phyloP scores from a whole-genome alignment of 805 yeast genomes.

The Metschnikowia reukaufii region DNA sequence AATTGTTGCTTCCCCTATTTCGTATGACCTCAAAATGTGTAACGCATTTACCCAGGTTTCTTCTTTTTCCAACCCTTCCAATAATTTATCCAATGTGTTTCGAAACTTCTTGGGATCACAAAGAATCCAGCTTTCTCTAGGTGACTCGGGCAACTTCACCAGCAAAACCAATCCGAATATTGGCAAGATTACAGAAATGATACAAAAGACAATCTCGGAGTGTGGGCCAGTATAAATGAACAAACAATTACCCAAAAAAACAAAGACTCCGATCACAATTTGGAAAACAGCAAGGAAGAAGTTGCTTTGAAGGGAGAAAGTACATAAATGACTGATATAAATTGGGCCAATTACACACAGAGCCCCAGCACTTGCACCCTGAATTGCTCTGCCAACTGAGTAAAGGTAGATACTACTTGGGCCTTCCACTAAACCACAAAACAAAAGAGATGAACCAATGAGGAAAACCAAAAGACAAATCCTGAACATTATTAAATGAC shows the following conservation, averaged over 20 bases:
- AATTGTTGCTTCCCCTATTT: background rate
- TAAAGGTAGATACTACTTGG: slow-evolving; percentile 5
- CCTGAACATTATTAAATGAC: slow-evolving; percentile 9
- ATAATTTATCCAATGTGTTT: background rate
- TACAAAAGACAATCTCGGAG: slow-evolving; percentile 7
- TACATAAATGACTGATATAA: slow-evolving; percentile 12
- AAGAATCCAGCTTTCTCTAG: background rate
- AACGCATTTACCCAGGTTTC: slow-evolving; percentile 3
- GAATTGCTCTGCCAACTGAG: slow-evolving; percentile 4
- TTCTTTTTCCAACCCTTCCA: slow-evolving; percentile 1
- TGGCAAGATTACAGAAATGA: slow-evolving; percentile 2
- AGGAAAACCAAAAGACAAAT: slow-evolving; percentile 1
- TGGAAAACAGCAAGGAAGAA: slow-evolving; percentile 5
- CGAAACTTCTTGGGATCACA: slow-evolving; percentile 3
- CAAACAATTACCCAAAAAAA: slow-evolving; percentile 10
- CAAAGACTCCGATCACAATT: slow-evolving; percentile 2
- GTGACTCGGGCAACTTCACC: slow-evolving; percentile 9
- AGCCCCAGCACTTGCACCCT: slow-evolving; percentile 12
- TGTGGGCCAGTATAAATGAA: slow-evolving; percentile 5
- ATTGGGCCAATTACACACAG: slow-evolving; percentile 16
- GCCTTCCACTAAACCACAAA: slow-evolving; percentile 3
- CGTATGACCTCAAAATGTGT: background rate
- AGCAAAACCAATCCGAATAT: slow-evolving; percentile 7
- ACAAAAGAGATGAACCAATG: slow-evolving; percentile 1
- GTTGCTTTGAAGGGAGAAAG: slow-evolving; percentile 1